Conservation (phyloP, 176 grass and related monocot species). For the Metroxylon sagu region DNA sequence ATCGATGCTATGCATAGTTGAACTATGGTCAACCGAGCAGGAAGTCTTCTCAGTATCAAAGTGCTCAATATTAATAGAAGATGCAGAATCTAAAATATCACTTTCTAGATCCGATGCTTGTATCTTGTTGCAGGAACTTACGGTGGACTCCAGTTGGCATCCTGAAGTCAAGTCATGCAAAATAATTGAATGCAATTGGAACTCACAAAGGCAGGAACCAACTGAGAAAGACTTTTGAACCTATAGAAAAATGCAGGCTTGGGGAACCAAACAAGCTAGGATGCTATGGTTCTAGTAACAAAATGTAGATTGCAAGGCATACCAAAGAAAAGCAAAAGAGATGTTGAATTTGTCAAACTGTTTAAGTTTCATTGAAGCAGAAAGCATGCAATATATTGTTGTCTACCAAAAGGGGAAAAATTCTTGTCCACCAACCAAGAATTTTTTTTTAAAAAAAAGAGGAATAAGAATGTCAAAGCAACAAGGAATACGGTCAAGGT, state of each 20-base stretch:
- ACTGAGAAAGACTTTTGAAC: neutral
- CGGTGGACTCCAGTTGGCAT: conserved; percentile 5
- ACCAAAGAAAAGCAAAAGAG: no score
- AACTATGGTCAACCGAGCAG: conserved; percentile 4
- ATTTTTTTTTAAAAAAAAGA: no score
- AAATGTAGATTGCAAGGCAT: no score
- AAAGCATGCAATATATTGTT: no score
- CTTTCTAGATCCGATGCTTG: conserved; percentile 3
- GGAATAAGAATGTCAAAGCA: no score
- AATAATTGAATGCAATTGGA: neutral
- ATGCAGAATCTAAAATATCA: neutral
- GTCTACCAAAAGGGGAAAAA: neutral
- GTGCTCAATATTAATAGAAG: conserved; percentile 1
- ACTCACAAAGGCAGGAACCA: neutral
- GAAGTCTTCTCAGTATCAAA: conserved; percentile 4
- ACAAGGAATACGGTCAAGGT: no score
- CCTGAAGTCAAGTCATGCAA: conserved; percentile 4
- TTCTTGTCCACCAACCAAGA: neutral
- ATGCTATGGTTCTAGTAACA: no score
- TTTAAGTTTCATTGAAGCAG: no score
- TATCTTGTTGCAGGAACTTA: conserved; percentile 2
- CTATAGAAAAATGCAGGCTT: no score
- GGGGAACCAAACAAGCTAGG: no score
- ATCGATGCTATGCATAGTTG: neutral
- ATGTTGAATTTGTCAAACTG: no score